phyloP scores from a whole-genome alignment of 495 filamentous ascomycete genomes.

The Aspergillus ostianus region DNA sequence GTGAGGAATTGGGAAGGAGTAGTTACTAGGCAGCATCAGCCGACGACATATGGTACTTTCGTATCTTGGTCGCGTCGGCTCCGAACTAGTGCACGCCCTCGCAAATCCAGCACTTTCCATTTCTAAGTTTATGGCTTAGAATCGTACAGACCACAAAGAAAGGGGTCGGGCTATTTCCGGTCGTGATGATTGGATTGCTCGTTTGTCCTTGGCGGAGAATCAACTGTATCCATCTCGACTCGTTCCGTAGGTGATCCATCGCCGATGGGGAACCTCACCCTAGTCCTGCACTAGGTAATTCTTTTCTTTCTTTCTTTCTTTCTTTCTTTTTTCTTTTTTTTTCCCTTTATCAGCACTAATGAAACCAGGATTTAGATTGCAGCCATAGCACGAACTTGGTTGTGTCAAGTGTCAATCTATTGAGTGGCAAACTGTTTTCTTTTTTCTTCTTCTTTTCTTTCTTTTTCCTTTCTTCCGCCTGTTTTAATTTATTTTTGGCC shows the following conservation, averaged over 20 bases:
- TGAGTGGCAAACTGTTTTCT: not conserved
- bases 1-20: not conserved
- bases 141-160: not conserved
- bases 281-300: not conserved
- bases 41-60: not conserved
- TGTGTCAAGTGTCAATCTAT: not conserved
- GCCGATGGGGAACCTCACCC: not conserved
- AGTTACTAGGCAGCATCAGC: not conserved
- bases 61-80: not conserved
- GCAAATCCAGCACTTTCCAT: not conserved
- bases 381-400: not conserved
- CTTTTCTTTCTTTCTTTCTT: no score
- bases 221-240: not conserved
- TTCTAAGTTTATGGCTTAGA: not conserved
- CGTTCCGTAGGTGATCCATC: not conserved
- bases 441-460: not conserved
- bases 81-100: not conserved
- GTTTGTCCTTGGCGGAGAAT: not conserved
- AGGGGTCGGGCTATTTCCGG: conserved; percentile 6
- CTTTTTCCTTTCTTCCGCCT: no score
- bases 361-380: not conserved
- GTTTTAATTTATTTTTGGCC: not conserved
- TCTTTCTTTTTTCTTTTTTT: conserved; percentile 5
- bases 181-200: not conserved
- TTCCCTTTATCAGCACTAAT: not conserved